A percentile compares a stretch with the other conserved stretches of the same genome.
Evolutionary conservation across 352 stramenopile genomes (phyloP).

Genomic region (Pythium folliculosum): DNA sequence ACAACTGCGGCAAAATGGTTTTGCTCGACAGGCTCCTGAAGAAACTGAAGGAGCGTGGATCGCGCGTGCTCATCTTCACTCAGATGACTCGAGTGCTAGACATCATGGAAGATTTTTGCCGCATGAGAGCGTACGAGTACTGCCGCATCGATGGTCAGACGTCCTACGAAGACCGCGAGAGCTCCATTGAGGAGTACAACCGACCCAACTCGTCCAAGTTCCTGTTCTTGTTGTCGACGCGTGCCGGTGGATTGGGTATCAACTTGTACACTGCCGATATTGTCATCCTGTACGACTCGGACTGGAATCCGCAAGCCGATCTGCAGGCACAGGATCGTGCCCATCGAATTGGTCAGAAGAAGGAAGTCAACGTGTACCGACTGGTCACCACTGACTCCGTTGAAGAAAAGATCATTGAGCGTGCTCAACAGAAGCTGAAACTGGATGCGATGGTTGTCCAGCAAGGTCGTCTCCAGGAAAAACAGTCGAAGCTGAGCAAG

Average conservation of each 20-base stretch:
- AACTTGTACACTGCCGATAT: conserved; percentile 99
- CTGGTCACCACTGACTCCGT: conserved; percentile 96
- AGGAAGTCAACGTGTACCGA: conserved; percentile 96
- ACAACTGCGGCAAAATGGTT: conserved; percentile 98
- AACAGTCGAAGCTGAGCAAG: conserved; percentile 93
- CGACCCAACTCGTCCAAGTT: conserved; percentile 95
- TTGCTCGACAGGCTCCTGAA: conserved; percentile 93
- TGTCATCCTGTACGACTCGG: conserved; percentile 98
- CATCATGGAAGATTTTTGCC: conserved; percentile 96
- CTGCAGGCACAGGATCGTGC: conserved; percentile 94
- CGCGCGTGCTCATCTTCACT: conserved; percentile 91
- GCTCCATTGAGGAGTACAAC: conserved; percentile 95
- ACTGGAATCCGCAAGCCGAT: conserved; percentile 99
- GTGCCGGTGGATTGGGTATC: conserved; percentile 97
- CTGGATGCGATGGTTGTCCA: conserved; percentile 87
- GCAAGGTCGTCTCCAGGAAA: conserved; percentile 84
- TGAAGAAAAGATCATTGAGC: conserved; percentile 99
- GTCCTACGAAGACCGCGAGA: conserved; percentile 84
- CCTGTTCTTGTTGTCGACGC: conserved; percentile 97
- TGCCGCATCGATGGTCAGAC: conserved; percentile 90
- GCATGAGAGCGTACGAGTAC: conserved; percentile 91
- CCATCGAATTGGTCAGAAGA: conserved; percentile 98
- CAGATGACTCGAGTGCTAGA: conserved; percentile 94
- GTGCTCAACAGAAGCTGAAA: conserved; percentile 97
- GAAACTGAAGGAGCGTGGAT: conserved; percentile 86